Conservation (phyloP, 208 protist species). For the Tritrichomonas foetus region DNA sequence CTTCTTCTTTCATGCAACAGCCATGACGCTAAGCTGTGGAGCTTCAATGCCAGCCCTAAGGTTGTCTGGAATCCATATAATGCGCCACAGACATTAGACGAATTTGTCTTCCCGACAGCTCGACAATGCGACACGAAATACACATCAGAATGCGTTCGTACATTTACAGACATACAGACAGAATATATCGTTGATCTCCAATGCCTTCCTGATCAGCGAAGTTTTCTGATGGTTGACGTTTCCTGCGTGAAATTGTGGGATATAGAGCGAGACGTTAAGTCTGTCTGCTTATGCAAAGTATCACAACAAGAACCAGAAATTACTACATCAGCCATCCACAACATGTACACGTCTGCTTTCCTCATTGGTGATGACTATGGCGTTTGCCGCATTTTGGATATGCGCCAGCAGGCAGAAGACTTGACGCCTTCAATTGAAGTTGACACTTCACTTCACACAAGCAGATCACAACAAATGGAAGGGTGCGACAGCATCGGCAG, state of each 20-base stretch:
- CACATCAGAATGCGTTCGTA: neutral
- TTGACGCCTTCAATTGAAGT: neutral
- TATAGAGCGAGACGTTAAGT: neutral
- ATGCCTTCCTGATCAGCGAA: neutral
- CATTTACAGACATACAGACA: neutral
- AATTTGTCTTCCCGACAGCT: neutral
- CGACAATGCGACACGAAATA: neutral
- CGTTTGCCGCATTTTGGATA: neutral
- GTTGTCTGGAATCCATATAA: neutral
- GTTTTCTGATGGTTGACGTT: neutral
- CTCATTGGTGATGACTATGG: constrained; percentile 22
- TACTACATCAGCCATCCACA: neutral
- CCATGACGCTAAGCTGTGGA: constrained; percentile 2
- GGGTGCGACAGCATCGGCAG: neutral
- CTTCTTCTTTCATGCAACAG: constrained; percentile 3
- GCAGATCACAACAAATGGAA: neutral
- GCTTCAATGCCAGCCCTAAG: neutral
- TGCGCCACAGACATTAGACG: neutral
- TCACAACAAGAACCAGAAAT: neutral
- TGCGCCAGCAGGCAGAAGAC: neutral
- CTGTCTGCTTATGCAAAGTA: neutral
- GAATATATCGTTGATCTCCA: constrained; percentile 18
- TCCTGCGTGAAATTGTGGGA: constrained; percentile 12
- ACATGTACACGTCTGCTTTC: neutral
- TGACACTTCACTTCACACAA: neutral